Conservation (phyloP, 1,284 basidiomycete species). For the Cutaneotrichosporon sp. region DNA sequence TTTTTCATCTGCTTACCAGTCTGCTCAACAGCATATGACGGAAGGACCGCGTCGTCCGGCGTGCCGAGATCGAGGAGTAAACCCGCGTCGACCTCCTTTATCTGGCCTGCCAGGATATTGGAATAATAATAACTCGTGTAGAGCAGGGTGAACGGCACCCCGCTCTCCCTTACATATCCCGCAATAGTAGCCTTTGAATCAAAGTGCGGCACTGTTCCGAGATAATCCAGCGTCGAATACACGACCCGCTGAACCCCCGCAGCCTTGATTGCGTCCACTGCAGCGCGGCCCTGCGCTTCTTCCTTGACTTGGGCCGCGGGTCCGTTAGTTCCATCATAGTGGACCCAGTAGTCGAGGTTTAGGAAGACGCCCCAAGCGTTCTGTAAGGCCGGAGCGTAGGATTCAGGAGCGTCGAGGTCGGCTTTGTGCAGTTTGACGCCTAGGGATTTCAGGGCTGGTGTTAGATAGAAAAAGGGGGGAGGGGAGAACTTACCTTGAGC, state of each 20-base stretch:
- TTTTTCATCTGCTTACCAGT: background rate
- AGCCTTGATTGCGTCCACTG: background rate
- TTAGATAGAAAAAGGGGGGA: background rate
- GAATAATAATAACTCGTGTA: background rate
- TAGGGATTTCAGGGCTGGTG: background rate
- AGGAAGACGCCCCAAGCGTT: background rate
- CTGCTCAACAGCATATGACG: background rate
- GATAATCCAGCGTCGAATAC: background rate
- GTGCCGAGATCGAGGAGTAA: background rate
- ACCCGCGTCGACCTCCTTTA: background rate
- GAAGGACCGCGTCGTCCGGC: background rate
- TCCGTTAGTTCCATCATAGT: background rate
- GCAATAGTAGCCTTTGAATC: background rate
- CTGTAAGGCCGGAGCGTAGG: background rate
- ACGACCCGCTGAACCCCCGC: background rate
- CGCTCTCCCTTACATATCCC: background rate
- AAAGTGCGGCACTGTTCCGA: background rate
- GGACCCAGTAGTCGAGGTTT: background rate
- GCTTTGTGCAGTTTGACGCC: background rate
- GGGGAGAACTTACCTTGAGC: conserved; percentile 2
- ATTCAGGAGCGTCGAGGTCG: background rate
- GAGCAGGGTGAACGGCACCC: background rate
- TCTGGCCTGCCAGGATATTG: background rate
- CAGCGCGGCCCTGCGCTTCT: background rate
- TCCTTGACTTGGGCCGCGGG: background rate